These are phyloP conservation scores for Globisporangium spiculum DNA, from an alignment of 352 stramenopile species.

Conservation along the genomic window DNA sequence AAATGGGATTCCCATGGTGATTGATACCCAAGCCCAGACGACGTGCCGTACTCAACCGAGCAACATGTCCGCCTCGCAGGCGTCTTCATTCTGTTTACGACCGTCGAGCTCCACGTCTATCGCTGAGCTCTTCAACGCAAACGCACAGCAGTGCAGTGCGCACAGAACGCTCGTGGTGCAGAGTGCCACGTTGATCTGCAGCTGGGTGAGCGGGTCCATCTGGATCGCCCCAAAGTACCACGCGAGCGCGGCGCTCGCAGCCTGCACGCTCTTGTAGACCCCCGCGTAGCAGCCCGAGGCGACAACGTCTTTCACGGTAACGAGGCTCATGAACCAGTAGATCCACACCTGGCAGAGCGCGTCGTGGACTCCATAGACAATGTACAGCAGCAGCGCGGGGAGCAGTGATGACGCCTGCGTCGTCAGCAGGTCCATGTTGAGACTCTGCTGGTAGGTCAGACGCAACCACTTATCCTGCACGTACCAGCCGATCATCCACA, in stretches of 20 bases:
- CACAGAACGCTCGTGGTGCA: constrained; percentile 19
- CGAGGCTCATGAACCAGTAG: constrained; percentile 76
- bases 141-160: constrained; percentile 11
- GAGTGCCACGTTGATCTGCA: constrained; percentile 39
- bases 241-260: constrained; percentile 29
- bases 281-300: constrained; percentile 49
- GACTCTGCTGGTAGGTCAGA: constrained; percentile 20
- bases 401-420: not conserved
- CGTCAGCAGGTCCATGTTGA: constrained; percentile 26
- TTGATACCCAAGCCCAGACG: not conserved
- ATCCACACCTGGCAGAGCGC: constrained; percentile 73
- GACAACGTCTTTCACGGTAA: constrained; percentile 32
- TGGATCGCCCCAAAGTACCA: constrained; percentile 36
- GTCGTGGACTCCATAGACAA: constrained; percentile 70
- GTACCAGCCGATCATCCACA: constrained; percentile 39
- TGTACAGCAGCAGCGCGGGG: constrained; percentile 46
- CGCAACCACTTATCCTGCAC: constrained; percentile 21
- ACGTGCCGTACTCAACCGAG: not conserved
- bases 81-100: not conserved
- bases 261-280: constrained; percentile 70
- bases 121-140: not conserved
- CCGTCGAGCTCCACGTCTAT: not conserved
- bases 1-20: not conserved
- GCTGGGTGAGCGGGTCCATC: constrained; percentile 22
- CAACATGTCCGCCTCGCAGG: not conserved